A percentile compares a stretch with the other conserved stretches of the same genome.
These are phyloP conservation scores for Trametes hirsuta DNA, from an alignment of 1,284 basidiomycete species.

Conservation along the genomic window DNA sequence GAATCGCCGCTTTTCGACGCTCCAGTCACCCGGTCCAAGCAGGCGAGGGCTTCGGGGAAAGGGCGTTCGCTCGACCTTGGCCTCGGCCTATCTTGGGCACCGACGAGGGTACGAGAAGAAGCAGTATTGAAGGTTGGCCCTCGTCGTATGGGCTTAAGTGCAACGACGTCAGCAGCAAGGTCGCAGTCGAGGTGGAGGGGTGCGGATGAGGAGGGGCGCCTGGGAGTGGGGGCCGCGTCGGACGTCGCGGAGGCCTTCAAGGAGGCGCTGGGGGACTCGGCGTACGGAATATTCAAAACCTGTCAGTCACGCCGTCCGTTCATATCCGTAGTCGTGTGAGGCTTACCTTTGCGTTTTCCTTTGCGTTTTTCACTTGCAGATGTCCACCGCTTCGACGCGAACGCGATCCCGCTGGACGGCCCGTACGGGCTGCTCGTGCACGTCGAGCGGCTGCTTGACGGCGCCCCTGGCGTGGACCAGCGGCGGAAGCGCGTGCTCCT, in stretches of 20 bases:
- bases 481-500: slow-evolving; percentile 54
- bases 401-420: slow-evolving; percentile 74
- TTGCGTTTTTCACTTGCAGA: slow-evolving; percentile 26
- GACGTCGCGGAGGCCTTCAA: slow-evolving; percentile 69
- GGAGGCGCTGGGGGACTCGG: slow-evolving; percentile 60
- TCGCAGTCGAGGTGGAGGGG: slow-evolving; percentile 35
- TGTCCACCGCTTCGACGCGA: slow-evolving; percentile 65
- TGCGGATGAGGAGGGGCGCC: slow-evolving; percentile 37
- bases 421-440: slow-evolving; percentile 64
- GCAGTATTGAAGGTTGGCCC: slow-evolving; percentile 52
- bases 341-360: slow-evolving; percentile 2
- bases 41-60: slow-evolving; percentile 47
- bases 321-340: slow-evolving; percentile 2
- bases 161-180: slow-evolving; percentile 25
- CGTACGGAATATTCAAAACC: slow-evolving; percentile 67
- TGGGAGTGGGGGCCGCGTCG: slow-evolving; percentile 39
- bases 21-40: slow-evolving; percentile 36
- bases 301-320: slow-evolving; percentile 49
- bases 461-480: slow-evolving; percentile 47
- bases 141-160: slow-evolving; percentile 9
- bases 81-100: slow-evolving; percentile 66
- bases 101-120: slow-evolving; percentile 63
- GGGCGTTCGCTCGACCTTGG: slow-evolving; percentile 72
- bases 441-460: slow-evolving; percentile 61
- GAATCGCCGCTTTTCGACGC: slow-evolving; percentile 13